Conservation (phyloP, 139 green algal species). For the Picochlorum sp. region DNA sequence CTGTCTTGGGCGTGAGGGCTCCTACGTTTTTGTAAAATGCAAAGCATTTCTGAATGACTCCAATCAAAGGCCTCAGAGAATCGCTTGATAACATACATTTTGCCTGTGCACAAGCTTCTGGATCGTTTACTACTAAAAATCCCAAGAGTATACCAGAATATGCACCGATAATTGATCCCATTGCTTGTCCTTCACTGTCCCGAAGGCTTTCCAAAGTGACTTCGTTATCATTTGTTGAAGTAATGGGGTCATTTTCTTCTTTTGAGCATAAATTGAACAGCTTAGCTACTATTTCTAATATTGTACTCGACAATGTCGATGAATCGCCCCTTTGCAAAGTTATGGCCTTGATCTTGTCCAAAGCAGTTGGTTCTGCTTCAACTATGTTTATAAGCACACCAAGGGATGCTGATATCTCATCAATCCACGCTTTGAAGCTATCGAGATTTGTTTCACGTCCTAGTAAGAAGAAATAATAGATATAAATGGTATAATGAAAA, state of each 20-base stretch:
- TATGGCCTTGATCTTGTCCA: not conserved
- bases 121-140: conserved; percentile 47
- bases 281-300: no score
- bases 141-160: conserved; percentile 65
- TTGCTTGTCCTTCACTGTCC: conserved; percentile 19
- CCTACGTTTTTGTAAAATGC: conserved; percentile 49
- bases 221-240: conserved; percentile 13
- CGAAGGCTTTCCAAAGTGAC: conserved; percentile 26
- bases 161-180: conserved; percentile 50
- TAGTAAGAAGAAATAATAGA: no score
- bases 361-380: not conserved
- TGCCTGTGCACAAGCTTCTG: conserved; percentile 8
- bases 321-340: no score
- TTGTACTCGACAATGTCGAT: no score
- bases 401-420: conserved; percentile 34
- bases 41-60: conserved; percentile 42
- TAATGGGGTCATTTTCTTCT: no score
- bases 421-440: conserved; percentile 10
- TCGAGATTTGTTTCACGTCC: no score
- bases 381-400: conserved; percentile 66
- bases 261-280: no score
- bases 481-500: no score
- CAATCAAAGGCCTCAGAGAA: conserved; percentile 33
- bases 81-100: conserved; percentile 27
- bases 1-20: conserved; percentile 21